Evolutionary conservation across 768 basidiomycete genomes (phyloP).

Genomic region (Auricularia sp.): DNA sequence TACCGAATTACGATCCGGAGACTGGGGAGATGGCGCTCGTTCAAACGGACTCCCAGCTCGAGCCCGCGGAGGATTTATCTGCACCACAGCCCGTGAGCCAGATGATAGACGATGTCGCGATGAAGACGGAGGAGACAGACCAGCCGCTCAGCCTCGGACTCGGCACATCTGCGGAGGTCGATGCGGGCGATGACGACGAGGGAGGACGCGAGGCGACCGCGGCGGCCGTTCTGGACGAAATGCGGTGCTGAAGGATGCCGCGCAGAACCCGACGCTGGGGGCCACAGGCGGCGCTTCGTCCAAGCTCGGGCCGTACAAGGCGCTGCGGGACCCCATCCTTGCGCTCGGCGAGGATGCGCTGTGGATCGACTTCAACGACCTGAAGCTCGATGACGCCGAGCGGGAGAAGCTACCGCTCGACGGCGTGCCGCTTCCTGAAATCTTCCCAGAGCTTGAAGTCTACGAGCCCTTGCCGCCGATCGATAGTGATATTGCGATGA

Average conservation of each 20-base stretch:
- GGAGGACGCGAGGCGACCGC: not conserved
- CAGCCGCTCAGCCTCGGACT: not conserved
- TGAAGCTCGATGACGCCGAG: constrained; percentile 6
- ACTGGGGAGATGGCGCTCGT: not conserved
- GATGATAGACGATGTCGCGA: not conserved
- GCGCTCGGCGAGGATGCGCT: constrained; percentile 30
- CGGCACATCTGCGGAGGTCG: not conserved
- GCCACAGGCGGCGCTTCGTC: constrained; percentile 2
- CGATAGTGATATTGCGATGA: constrained; percentile 8
- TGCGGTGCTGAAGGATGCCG: not conserved
- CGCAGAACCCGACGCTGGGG: not conserved
- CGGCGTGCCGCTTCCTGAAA: constrained; percentile 32
- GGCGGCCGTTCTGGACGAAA: not conserved
- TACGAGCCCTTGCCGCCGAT: constrained; percentile 28
- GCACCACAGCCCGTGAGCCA: not conserved
- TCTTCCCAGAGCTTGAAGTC: constrained; percentile 80
- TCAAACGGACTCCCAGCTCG: not conserved
- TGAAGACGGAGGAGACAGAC: not conserved
- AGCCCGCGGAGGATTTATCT: not conserved
- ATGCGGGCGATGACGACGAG: not conserved
- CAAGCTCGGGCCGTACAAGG: constrained; percentile 6
- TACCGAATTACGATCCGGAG: not conserved
- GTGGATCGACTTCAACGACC: constrained; percentile 44
- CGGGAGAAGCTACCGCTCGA: not conserved
- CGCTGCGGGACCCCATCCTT: constrained; percentile 1